phyloP scores from a whole-genome alignment of 2,329 filamentous ascomycete species.

The Trichoderma lentiforme region DNA sequence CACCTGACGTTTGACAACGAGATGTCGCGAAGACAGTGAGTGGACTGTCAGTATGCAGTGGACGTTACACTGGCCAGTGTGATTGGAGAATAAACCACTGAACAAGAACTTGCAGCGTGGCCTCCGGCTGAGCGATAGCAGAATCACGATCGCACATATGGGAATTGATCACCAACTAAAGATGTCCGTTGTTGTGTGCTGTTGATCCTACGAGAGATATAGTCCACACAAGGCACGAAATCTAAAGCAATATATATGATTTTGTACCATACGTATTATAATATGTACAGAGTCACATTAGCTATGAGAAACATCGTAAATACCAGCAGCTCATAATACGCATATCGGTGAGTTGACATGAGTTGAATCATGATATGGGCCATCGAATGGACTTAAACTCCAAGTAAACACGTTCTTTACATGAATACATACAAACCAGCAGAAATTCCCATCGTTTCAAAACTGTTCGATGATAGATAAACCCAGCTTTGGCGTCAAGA shows the following conservation, averaged over 20 bases:
- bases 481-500: not conserved
- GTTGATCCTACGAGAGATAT: not conserved
- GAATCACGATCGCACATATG: not conserved
- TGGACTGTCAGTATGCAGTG: not conserved
- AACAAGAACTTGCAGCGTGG: not conserved
- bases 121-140: too few species aligned
- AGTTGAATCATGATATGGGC: not conserved
- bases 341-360: not conserved
- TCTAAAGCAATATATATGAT: not conserved
- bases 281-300: not conserved
- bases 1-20: not conserved
- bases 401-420: not conserved
- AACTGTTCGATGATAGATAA: not conserved
- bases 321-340: not conserved
- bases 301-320: not conserved
- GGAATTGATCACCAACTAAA: not conserved
- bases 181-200: not conserved
- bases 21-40: not conserved
- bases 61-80: not conserved
- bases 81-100: not conserved
- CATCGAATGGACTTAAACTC: not conserved
- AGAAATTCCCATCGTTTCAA: not conserved
- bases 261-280: accelerated
- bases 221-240: not conserved
- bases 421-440: not conserved